Conservation (phyloP, 2,329 filamentous ascomycete genomes). For the Rosellinia necatrix region DNA sequence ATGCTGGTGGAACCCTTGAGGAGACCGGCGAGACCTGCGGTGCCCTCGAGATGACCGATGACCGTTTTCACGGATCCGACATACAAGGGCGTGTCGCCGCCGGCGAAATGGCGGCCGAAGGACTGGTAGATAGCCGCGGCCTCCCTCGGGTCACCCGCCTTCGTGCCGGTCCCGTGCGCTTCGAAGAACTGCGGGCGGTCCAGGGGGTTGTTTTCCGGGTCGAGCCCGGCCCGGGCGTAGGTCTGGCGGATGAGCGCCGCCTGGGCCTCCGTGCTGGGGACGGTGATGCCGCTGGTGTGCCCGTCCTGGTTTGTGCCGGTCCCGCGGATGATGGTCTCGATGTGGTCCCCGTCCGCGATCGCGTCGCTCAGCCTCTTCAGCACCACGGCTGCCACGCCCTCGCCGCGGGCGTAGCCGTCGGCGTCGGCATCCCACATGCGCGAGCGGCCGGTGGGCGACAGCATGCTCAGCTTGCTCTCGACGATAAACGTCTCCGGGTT, state of each 20-base stretch:
- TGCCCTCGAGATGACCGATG: constrained; percentile 37
- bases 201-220: constrained; percentile 11
- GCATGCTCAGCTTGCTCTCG: constrained; percentile 37
- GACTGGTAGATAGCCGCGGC: constrained; percentile 29
- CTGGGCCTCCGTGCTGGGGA: constrained; percentile 29
- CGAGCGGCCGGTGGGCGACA: constrained; percentile 39
- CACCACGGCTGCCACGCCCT: constrained; percentile 42
- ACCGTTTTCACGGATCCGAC: constrained; percentile 28
- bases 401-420: constrained; percentile 42
- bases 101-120: constrained; percentile 15
- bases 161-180: constrained; percentile 35
- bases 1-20: constrained; percentile 34
- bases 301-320: constrained; percentile 37
- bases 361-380: constrained; percentile 43
- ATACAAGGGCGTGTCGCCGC: not conserved
- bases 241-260: constrained; percentile 29
- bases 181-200: constrained; percentile 31
- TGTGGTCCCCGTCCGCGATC: constrained; percentile 41
- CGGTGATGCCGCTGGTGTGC: constrained; percentile 23
- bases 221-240: constrained; percentile 28
- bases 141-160: constrained; percentile 33
- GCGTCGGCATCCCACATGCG: constrained; percentile 45
- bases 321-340: constrained; percentile 43
- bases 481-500: constrained; percentile 16
- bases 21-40: constrained; percentile 36